Evolutionary conservation across 176 grass and related monocot genomes (phyloP), one percentile per base, ranked within the genome.

Genomic region (Chrysopogon serrulatus): DNA sequence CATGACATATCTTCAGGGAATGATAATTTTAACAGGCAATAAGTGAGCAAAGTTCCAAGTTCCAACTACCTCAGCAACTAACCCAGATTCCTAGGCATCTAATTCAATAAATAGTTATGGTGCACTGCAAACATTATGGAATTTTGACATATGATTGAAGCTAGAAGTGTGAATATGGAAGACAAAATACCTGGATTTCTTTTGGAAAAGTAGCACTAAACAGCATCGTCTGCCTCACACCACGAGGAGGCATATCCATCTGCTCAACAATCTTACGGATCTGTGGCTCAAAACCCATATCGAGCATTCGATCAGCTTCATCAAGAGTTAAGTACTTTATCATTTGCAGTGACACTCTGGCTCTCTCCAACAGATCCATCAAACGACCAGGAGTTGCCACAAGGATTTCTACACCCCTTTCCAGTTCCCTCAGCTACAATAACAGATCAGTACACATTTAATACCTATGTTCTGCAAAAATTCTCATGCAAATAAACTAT

Each of bases 241-340:
- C 90, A 67, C 82, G 90, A 51, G 90, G 79, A 4, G 95, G 92
- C 95, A 98, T 98, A 77, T 95, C 95, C 85, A 92, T 95, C 51
- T 95, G 92, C 73, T 98, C 95, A 62, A 98, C 95, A 84, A 95
- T 98, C 41, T 93, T 98, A 44, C 95, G 84, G 41, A 98, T 98
- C 44, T 98, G 95, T 86, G 95, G 95, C 76, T 98, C 95, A 63
- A 98, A 98, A 45, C 95, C 95, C 95, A 98, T 98, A 75, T 98
- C 95, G 6, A 98, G 91, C 95, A 98, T 98, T 65, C 95, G 87
- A 88, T 98, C 92, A 74, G 95, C 95, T 87, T 98, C 95, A 86
- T 98, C 95, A 71, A 98, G 91, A 68, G 95, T 89, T 43, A 98
- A 84, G 78, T 85, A 98, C 39, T 71, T 88, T 76, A 98, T 92